A percentile compares a stretch with the other conserved stretches of the same genome.
Evolutionary conservation across 441 rosid genomes (phyloP).

Genomic region (Populus hybrid): DNA sequence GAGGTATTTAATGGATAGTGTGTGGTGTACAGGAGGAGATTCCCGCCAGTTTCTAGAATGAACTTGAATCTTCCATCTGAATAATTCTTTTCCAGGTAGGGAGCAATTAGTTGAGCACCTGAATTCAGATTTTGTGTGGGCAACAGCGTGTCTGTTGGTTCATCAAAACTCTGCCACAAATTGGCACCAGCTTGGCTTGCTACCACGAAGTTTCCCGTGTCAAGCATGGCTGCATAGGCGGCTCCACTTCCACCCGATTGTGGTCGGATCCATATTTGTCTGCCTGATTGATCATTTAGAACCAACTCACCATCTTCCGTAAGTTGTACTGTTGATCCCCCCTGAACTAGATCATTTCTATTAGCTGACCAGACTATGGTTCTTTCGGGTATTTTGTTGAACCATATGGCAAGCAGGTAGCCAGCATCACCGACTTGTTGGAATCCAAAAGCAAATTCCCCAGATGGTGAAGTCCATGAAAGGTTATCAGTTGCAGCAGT

Average conservation of each 20-base stretch:
- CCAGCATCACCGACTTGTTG: neutral
- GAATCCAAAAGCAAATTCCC: no score
- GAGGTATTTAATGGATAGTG: neutral
- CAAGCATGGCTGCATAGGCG: no score
- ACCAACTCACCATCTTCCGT: conserved; percentile 17
- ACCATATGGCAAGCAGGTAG: conserved; percentile 22
- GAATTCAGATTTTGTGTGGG: no score
- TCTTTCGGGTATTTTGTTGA: conserved; percentile 12
- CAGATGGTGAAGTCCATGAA: no score
- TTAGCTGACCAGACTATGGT: conserved; percentile 31
- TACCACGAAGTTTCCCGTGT: no score
- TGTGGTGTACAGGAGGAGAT: conserved; percentile 16
- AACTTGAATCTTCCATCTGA: conserved; percentile 36
- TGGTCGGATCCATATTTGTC: no score
- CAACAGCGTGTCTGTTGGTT: no score
- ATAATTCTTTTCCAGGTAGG: neutral
- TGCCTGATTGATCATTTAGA: conserved; percentile 18
- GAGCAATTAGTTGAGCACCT: no score
- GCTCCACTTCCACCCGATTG: no score
- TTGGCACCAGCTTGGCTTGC: no score
- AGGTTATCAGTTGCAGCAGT: no score
- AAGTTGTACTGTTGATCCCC: neutral
- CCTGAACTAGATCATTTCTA: conserved; percentile 25
- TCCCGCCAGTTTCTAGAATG: conserved; percentile 7
- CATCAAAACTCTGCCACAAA: no score